phyloP scores from a whole-genome alignment of 306 rosid genomes.

The Quercus agrifolia region DNA sequence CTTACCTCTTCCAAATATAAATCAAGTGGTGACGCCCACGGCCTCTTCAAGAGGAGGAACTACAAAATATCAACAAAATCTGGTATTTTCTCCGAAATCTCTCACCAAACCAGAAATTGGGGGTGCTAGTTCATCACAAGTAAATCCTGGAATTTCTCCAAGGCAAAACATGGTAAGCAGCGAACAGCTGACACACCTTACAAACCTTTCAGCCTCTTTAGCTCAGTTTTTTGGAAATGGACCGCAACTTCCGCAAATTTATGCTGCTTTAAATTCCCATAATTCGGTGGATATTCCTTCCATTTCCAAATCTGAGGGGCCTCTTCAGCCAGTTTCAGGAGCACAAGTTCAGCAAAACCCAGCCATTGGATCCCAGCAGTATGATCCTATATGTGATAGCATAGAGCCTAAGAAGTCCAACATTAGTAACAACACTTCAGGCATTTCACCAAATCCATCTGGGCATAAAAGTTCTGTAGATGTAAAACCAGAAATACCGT shows the following conservation, averaged over 20 bases:
- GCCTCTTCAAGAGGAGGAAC: slow-evolving; percentile 45
- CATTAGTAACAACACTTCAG: slow-evolving; percentile 31
- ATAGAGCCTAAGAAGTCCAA: slow-evolving; percentile 44
- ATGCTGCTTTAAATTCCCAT: slow-evolving; percentile 65
- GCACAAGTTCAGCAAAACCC: slow-evolving; percentile 41
- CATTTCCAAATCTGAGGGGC: slow-evolving; percentile 42
- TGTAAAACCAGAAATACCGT: slow-evolving; percentile 29
- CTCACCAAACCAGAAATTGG: slow-evolving; percentile 34
- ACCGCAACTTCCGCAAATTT: slow-evolving; percentile 74
- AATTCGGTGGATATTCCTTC: slow-evolving; percentile 37
- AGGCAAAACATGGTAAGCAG: slow-evolving; percentile 44
- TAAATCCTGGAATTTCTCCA: slow-evolving; percentile 42
- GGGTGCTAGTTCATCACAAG: slow-evolving; percentile 46
- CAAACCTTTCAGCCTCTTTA: slow-evolving; percentile 74
- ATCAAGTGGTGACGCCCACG: slow-evolving; percentile 39
- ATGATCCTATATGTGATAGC: slow-evolving; percentile 53
- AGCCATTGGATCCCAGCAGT: slow-evolving; percentile 39
- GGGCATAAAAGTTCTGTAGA: slow-evolving; percentile 21
- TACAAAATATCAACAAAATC: slow-evolving; percentile 41
- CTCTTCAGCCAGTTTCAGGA: slow-evolving; percentile 40
- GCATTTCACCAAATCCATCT: slow-evolving; percentile 25
- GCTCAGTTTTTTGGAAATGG: slow-evolving; percentile 76
- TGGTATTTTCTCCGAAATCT: slow-evolving; percentile 36
- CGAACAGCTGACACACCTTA: slow-evolving; percentile 60
- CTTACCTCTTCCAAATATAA: slow-evolving; percentile 36